Percentiles rank a stretch among this genome's conserved stretches.
Evolutionary conservation across 768 basidiomycete species (phyloP).

Genomic region (Boletus sp.): DNA sequence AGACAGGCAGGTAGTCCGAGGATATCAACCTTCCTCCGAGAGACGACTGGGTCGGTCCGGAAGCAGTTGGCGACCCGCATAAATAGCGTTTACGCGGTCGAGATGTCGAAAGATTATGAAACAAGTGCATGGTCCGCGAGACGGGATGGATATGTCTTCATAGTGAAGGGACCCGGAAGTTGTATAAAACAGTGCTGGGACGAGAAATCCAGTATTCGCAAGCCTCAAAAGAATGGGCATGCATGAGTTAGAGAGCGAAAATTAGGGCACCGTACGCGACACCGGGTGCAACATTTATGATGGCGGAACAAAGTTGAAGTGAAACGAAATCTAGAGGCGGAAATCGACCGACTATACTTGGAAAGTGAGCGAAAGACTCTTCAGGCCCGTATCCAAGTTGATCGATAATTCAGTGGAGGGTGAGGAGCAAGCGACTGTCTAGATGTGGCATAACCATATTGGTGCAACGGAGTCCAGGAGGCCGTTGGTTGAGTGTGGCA

Average conservation of each 20-base stretch:
- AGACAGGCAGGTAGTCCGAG: constrained; percentile 29
- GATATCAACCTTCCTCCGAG: constrained; percentile 29
- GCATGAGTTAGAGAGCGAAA: constrained; percentile 39
- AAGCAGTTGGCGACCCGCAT: constrained; percentile 23
- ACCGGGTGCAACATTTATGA: constrained; percentile 31
- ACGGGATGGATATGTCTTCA: constrained; percentile 68
- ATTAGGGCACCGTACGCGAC: constrained; percentile 36
- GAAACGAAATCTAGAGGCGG: constrained; percentile 28
- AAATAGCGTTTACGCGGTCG: constrained; percentile 31
- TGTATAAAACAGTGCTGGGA: constrained; percentile 23
- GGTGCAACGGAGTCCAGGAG: constrained; percentile 43
- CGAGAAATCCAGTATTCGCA: constrained; percentile 37
- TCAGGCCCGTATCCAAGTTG: constrained; percentile 51
- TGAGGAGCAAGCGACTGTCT: constrained; percentile 43
- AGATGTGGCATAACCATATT: constrained; percentile 40
- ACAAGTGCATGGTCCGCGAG: constrained; percentile 40
- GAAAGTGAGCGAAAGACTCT: constrained; percentile 4
- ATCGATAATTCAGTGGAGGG: constrained; percentile 43
- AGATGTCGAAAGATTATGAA: constrained; percentile 28
- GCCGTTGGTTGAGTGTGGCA: constrained; percentile 36
- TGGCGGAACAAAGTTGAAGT: constrained; percentile 19
- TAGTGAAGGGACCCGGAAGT: constrained; percentile 26
- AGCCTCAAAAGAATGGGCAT: constrained; percentile 31
- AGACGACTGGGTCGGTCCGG: constrained; percentile 23
- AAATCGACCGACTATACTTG: constrained; percentile 8